A percentile compares a stretch with the other conserved stretches of the same genome.
Conservation (phyloP, 768 basidiomycete species). For the Boletus patriciae region DNA sequence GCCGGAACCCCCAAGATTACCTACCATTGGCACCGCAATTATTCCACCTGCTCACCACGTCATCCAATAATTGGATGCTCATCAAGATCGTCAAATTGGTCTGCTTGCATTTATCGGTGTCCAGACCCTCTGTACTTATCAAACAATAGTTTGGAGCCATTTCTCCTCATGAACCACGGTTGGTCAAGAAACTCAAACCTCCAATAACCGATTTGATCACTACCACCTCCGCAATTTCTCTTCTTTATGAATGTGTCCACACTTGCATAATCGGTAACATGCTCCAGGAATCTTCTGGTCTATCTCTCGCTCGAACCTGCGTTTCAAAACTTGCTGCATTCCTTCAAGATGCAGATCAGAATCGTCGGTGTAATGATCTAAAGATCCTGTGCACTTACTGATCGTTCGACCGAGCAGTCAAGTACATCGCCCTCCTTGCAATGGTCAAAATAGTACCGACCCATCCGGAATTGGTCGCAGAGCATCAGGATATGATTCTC, state of each 20-base stretch:
- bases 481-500: conserved; percentile 90
- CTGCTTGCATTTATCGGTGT: conserved; percentile 23
- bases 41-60: conserved; percentile 89
- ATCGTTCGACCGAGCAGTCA: conserved; percentile 57
- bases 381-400: conserved; percentile 14
- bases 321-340: conserved; percentile 93
- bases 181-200: conserved; percentile 91
- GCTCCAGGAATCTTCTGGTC: conserved; percentile 76
- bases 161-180: conserved; percentile 86
- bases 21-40: conserved; percentile 87
- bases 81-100: conserved; percentile 98
- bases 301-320: conserved; percentile 80
- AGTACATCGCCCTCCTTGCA: conserved; percentile 94
- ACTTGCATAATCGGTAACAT: conserved; percentile 98
- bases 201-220: conserved; percentile 96
- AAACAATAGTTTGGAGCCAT: conserved; percentile 80
- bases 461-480: conserved; percentile 84
- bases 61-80: conserved; percentile 99
- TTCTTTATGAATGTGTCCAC: conserved; percentile 97
- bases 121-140: background rate
- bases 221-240: conserved; percentile 91
- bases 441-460: conserved; percentile 95
- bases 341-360: conserved; percentile 91
- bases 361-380: conserved; percentile 59
- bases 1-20: conserved; percentile 76